These are phyloP conservation scores for Boletellus ananas DNA, from an alignment of 768 basidiomycete species.

Conservation along the genomic window DNA sequence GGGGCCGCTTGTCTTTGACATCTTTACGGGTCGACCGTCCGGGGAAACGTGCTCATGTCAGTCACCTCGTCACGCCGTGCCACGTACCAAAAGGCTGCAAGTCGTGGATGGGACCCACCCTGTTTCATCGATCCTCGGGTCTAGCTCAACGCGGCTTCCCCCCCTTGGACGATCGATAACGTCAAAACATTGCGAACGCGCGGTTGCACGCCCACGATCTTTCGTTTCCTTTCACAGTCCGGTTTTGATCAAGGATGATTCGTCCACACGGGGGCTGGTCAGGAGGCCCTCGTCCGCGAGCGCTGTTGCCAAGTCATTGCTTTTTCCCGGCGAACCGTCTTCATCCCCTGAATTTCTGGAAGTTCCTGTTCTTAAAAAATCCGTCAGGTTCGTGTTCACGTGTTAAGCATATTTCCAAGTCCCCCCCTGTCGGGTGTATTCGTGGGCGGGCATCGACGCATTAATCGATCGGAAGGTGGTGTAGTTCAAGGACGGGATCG, in stretches of 20 bases:
- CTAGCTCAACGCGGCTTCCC: constrained; percentile 5
- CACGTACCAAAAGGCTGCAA: not conserved
- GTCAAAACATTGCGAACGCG: constrained; percentile 13
- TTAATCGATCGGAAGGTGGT: constrained; percentile 8
- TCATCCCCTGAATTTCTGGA: not conserved
- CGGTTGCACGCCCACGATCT: not conserved
- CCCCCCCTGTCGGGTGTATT: not conserved
- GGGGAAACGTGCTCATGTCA: not conserved
- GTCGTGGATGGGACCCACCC: constrained; percentile 3
- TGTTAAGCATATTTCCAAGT: constrained; percentile 8
- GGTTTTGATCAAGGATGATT: constrained; percentile 11
- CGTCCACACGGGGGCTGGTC: not conserved
- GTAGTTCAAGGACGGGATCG: not conserved
- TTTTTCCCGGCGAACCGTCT: not conserved
- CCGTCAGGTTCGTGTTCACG: not conserved
- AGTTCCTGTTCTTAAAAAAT: not conserved
- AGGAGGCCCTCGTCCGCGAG: no score
- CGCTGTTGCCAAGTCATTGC: not conserved
- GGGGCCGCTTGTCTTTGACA: not conserved
- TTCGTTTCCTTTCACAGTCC: constrained; percentile 11
- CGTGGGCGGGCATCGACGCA: constrained; percentile 1
- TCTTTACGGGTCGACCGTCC: not conserved
- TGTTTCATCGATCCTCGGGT: constrained; percentile 8
- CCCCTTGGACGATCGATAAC: constrained; percentile 17
- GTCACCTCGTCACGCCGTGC: not conserved